Percentiles rank a stretch among this genome's conserved stretches.
Evolutionary conservation across 2,329 filamentous ascomycete genomes (phyloP).

Genomic region (Colletotrichum sp.): DNA sequence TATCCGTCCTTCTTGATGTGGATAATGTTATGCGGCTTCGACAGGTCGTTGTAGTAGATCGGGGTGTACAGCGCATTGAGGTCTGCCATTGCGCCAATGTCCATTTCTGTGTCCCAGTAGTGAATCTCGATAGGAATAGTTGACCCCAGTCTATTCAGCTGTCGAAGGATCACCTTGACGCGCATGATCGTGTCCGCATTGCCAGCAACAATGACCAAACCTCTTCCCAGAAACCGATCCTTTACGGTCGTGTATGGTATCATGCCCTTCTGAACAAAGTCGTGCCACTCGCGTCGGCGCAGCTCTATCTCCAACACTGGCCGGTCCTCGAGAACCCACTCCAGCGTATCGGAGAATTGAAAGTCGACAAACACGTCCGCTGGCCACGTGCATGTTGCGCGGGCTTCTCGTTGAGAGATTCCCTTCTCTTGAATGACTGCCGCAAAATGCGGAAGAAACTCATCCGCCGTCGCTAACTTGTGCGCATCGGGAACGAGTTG

Average conservation of each 20-base stretch:
- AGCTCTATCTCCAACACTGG: slow-evolving; percentile 9
- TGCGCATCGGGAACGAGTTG: not conserved
- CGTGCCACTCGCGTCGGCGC: slow-evolving; percentile 10
- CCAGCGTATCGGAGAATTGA: slow-evolving; percentile 1
- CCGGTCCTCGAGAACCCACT: slow-evolving; percentile 4
- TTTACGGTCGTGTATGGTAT: slow-evolving; percentile 3
- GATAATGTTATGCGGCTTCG: slow-evolving; percentile 3
- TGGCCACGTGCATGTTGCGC: slow-evolving; percentile 1
- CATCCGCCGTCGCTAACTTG: not conserved
- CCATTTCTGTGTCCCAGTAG: slow-evolving; percentile 4
- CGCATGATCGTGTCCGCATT: slow-evolving; percentile 13
- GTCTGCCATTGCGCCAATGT: not conserved
- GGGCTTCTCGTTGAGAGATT: not conserved
- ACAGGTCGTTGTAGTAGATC: slow-evolving; percentile 11
- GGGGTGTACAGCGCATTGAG: slow-evolving; percentile 1
- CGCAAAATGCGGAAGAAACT: not conserved
- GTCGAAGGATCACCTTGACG: slow-evolving; percentile 4
- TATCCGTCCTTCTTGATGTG: slow-evolving; percentile 10
- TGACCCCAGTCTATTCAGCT: not conserved
- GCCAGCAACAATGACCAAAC: slow-evolving; percentile 5
- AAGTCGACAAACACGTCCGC: not conserved
- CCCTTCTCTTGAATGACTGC: not conserved
- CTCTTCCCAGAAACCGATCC: not conserved
- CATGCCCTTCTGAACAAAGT: not conserved
- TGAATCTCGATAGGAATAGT: not conserved